phyloP scores from a whole-genome alignment of 495 filamentous ascomycete genomes.

The Aspergillus incahuasiensis region DNA sequence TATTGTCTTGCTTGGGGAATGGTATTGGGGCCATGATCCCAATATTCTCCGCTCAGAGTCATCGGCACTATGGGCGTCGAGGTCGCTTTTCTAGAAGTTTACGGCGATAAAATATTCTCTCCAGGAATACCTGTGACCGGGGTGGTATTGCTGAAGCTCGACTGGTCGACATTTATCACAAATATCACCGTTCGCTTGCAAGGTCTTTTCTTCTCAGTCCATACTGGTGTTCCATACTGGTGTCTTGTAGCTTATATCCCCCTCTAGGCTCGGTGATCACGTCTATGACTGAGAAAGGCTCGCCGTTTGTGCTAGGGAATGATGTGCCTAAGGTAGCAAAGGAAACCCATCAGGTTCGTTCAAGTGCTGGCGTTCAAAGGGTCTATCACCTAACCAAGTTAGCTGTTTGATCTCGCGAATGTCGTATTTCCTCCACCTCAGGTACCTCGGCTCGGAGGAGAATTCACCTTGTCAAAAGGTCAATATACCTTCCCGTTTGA shows the following conservation, averaged over 20 bases:
- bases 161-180: constrained; percentile 1
- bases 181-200: not conserved
- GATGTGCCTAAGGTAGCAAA: constrained; percentile 3
- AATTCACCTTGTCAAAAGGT: not conserved
- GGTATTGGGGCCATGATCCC: too few species aligned
- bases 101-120: not conserved
- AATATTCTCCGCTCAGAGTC: too few species aligned
- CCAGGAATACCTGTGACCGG: not conserved
- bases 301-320: not conserved
- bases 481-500: not conserved
- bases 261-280: not conserved
- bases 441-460: not conserved
- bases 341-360: constrained; percentile 1
- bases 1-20: too few species aligned
- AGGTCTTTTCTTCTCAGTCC: not conserved
- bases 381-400: too few species aligned
- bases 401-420: not conserved
- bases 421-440: not conserved
- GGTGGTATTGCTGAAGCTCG: not conserved
- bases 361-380: not conserved
- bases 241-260: not conserved
- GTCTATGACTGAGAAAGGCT: not conserved
- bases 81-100: not conserved
- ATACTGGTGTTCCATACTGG: not conserved
- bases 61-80: constrained; percentile 3